Conservation (phyloP, 768 basidiomycete species). For the Pleurotus salmoneostramineus region DNA sequence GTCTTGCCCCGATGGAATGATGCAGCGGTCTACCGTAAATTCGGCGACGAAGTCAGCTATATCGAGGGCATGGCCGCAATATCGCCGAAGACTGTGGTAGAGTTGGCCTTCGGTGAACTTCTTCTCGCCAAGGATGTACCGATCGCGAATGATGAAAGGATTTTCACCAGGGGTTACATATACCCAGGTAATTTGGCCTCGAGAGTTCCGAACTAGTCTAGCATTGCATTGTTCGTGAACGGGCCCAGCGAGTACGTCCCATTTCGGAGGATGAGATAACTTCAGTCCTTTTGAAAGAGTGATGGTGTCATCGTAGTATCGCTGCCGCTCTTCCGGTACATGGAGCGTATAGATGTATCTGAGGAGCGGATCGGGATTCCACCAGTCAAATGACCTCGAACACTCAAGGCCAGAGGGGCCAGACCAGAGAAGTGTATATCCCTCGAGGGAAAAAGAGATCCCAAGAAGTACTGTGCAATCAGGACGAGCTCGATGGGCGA, state of each 20-base stretch:
- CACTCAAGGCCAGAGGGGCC: neutral
- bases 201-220: neutral
- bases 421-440: neutral
- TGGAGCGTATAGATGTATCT: slow-evolving; percentile 2
- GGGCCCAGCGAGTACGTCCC: neutral
- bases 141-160: neutral
- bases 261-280: neutral
- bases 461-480: neutral
- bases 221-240: neutral
- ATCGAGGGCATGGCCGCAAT: neutral
- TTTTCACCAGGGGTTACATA: neutral
- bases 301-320: neutral
- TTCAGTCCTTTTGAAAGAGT: neutral
- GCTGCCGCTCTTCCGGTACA: neutral
- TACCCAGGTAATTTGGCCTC: slow-evolving; percentile 7
- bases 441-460: neutral
- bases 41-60: neutral
- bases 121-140: neutral
- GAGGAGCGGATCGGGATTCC: neutral
- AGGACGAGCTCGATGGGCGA: slow-evolving; percentile 1
- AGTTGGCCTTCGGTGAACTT: neutral
- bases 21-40: neutral
- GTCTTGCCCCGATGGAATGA: no score
- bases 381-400: neutral
- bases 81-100: neutral